Evolutionary conservation across 108 stramenopile species (phyloP), one percentile per base, ranked within the genome.

Genomic region (Schizochytrium sp.): DNA sequence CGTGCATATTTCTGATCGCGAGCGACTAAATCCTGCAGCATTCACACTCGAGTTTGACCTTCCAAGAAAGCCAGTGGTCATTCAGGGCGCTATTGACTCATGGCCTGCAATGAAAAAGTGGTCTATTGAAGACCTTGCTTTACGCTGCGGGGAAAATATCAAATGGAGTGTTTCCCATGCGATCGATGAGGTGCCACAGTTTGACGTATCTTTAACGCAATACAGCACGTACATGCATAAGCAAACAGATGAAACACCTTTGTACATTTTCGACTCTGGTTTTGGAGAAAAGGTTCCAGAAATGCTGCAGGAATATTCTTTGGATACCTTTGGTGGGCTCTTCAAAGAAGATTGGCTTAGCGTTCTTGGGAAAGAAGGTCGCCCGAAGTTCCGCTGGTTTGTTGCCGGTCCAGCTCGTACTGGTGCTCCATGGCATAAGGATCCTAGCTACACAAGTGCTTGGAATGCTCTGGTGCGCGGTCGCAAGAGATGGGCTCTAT

Each of bases 301-400:
- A 2, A 59, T 94, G 45, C 55, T 64, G 7, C 47, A 61, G 3
- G 94, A 72, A 28, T 94, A 72, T 73, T 2, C 10, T 5, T 3
- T 69, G 12, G 28, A 83, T 72, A 87, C 87, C 7, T 96, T 98
- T 0, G 98, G 98, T 15, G 90, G 89, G 4, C 97, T 97, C 90
- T 99, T 99, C 90, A 2, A 89, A 5, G 96, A 99, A 49, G 99
- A 99, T 91, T 90, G 98, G 42, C 97, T 99, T 88, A 57, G 92
- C 5, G 90, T 98, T 46, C 94, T 98, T 8, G 97, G 96, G 15
- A 97, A 98, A 89, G 88, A 91, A 53, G 89, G 96, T 3, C 95
- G 99, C 28, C 98, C 99, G 28, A 98, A 98, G 40, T 98, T 99
- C 91, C 97, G 98, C 45, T 99, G 97, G 97, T 97, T 97, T 87